phyloP scores from a whole-genome alignment of 164 flowering plant species.

The Piper longum region DNA sequence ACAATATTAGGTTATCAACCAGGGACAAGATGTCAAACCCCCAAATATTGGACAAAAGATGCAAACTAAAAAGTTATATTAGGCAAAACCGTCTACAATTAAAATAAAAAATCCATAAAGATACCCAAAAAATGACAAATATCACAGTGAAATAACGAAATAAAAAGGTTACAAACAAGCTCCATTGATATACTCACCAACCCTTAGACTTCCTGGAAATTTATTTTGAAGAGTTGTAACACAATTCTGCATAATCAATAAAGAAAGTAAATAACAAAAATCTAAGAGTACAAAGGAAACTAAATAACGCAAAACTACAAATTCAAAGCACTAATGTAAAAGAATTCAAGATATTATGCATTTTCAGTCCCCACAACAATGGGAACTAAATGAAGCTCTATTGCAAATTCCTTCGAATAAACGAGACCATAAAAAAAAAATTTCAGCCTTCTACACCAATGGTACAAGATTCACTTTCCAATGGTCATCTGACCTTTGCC shows the following conservation, averaged over 20 bases:
- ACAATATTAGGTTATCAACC: too few relatives aligned
- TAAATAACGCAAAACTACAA: not conserved
- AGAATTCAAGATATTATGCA: not conserved
- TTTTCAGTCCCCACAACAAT: not conserved
- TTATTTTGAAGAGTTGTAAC: constrained; percentile 49
- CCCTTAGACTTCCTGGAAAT: constrained; percentile 77
- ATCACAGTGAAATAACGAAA: not conserved
- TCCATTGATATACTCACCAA: constrained; percentile 47
- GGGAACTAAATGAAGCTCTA: not conserved
- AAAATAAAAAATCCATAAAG: too few relatives aligned
- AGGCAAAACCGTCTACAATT: too few relatives aligned
- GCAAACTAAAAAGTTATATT: too few relatives aligned
- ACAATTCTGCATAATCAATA: constrained; percentile 45
- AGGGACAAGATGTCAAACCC: too few relatives aligned
- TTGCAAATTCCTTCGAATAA: not conserved
- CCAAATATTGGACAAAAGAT: too few relatives aligned
- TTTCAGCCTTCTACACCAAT: not conserved
- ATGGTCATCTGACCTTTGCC: constrained; percentile 40
- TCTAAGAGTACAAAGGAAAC: not conserved
- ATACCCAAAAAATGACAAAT: too few relatives aligned
- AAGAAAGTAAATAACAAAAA: not conserved
- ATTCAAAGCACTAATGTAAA: not conserved
- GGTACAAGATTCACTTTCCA: not conserved
- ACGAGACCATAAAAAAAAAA: not conserved
- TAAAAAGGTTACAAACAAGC: not conserved